phyloP scores from a whole-genome alignment of 2,329 filamentous ascomycete species.

The Penicillium sp. region DNA sequence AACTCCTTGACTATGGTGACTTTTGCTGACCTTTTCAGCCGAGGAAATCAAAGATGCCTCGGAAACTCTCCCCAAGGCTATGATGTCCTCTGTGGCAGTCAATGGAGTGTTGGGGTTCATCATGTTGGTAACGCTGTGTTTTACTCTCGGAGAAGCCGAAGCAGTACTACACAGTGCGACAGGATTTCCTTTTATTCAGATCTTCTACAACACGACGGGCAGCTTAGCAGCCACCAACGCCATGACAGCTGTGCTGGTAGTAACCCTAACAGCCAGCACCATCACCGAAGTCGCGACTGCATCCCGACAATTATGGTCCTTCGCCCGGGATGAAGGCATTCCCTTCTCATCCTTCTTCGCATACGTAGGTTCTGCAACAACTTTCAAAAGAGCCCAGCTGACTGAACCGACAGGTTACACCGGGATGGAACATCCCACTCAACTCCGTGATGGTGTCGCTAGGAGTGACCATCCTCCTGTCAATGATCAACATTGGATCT shows the following conservation, averaged over 20 bases:
- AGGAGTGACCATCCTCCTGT: constrained; percentile 43
- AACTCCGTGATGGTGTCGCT: constrained; percentile 47
- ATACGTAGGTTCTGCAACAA: constrained; percentile 28
- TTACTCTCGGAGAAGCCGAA: constrained; percentile 50
- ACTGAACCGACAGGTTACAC: constrained; percentile 29
- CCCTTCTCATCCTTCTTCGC: constrained; percentile 39
- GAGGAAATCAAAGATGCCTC: constrained; percentile 47
- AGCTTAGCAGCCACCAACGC: constrained; percentile 48
- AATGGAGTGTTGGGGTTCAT: constrained; percentile 53
- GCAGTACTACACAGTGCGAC: constrained; percentile 45
- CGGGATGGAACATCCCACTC: constrained; percentile 43
- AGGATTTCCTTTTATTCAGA: constrained; percentile 56
- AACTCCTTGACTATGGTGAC: neutral
- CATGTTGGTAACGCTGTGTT: constrained; percentile 55
- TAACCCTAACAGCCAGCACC: constrained; percentile 48
- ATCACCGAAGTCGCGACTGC: constrained; percentile 55
- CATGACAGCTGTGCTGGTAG: constrained; percentile 49
- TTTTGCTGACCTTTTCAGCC: constrained; percentile 22
- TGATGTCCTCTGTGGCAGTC: constrained; percentile 48
- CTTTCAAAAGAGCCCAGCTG: constrained; percentile 3
- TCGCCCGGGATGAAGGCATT: constrained; percentile 43
- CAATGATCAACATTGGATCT: constrained; percentile 52
- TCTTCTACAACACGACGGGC: constrained; percentile 52
- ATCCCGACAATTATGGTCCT: constrained; percentile 55
- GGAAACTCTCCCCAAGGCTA: constrained; percentile 48